These are phyloP conservation scores for Mucor mucedo DNA, from an alignment of 371 early-diverging fungal species.

Conservation along the genomic window DNA sequence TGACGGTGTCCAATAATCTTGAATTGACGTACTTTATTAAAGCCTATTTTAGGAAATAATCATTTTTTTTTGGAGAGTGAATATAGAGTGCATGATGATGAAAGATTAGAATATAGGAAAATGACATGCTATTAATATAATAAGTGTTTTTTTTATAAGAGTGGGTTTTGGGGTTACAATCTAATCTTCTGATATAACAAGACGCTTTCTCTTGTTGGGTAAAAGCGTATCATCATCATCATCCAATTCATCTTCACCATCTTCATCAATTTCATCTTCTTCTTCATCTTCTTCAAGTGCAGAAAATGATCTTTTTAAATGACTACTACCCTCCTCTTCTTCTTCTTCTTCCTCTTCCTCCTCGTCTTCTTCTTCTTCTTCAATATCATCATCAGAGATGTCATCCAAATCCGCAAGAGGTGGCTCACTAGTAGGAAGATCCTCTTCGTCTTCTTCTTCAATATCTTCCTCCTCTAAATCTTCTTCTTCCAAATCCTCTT, in stretches of 20 bases:
- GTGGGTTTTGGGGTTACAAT: neutral
- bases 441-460: constrained; percentile 10
- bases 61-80: neutral
- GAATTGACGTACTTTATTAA: too few relatives aligned
- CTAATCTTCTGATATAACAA: neutral
- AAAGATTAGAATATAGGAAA: neutral
- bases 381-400: constrained; percentile 3
- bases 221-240: constrained; percentile 15
- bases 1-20: neutral
- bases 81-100: constrained; percentile 10
- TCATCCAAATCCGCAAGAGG: constrained; percentile 8
- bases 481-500: constrained; percentile 14
- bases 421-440: constrained; percentile 6
- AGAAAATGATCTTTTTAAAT: constrained; percentile 8
- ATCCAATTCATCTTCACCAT: constrained; percentile 19
- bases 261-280: constrained; percentile 15
- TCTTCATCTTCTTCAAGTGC: constrained; percentile 17
- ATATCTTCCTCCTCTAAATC: constrained; percentile 11
- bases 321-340: neutral
- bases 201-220: constrained; percentile 1
- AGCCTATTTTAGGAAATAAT: neutral
- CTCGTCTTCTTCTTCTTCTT: too few relatives aligned
- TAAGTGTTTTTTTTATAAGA: neutral
- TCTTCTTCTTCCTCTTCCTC: too few relatives aligned
- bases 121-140: neutral